phyloP scores from a whole-genome alignment of 371 early-diverging fungal genomes.

The Mortierella sp. region DNA sequence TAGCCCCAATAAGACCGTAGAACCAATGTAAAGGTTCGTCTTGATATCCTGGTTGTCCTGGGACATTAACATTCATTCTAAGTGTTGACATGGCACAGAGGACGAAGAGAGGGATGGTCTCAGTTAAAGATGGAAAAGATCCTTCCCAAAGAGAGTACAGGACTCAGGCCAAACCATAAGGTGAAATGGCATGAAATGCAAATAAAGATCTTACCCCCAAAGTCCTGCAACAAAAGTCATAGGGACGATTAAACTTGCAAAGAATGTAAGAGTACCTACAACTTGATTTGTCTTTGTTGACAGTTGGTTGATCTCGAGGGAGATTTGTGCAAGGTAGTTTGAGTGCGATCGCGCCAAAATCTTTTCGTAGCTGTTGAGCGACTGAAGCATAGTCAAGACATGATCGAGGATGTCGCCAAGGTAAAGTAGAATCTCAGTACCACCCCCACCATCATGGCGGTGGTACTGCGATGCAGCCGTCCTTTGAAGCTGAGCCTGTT shows the following conservation, averaged over 20 bases:
- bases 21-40: conserved; percentile 30
- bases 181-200: too few relatives aligned
- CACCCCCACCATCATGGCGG: conserved; percentile 20
- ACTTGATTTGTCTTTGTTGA: conserved; percentile 93
- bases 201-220: conserved; percentile 34
- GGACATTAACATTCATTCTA: conserved; percentile 48
- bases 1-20: conserved; percentile 23
- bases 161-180: not conserved
- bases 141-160: not conserved
- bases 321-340: conserved; percentile 96
- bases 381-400: conserved; percentile 92
- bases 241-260: conserved; percentile 94
- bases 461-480: conserved; percentile 45
- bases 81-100: not conserved
- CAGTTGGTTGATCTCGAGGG: conserved; percentile 95
- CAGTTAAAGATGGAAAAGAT: not conserved
- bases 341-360: conserved; percentile 91
- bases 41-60: conserved; percentile 36
- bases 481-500: not conserved
- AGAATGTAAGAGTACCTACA: conserved; percentile 88
- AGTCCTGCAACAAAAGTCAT: conserved; percentile 93
- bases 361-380: conserved; percentile 89
- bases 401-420: conserved; percentile 95
- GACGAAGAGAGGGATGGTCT: not conserved
- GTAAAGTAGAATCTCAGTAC: conserved; percentile 79